A percentile compares a stretch with the other conserved stretches of the same genome.
Evolutionary conservation across 2,329 filamentous ascomycete genomes (phyloP).

Genomic region (Aureobasidium vineae): DNA sequence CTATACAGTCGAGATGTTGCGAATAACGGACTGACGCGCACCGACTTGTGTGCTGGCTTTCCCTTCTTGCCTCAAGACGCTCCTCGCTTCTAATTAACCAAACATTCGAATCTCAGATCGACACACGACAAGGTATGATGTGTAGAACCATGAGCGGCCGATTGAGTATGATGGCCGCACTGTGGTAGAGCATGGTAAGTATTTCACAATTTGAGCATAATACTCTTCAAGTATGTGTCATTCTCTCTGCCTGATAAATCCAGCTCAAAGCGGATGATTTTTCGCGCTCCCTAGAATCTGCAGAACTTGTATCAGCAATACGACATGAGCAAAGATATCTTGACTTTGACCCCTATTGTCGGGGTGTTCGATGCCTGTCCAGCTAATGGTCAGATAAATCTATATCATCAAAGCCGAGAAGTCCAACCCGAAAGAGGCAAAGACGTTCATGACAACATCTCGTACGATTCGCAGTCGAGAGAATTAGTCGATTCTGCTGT

Average conservation of each 20-base stretch:
- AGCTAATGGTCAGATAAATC: background rate
- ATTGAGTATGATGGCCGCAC: background rate
- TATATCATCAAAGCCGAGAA: background rate
- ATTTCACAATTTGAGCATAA: background rate
- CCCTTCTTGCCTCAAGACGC: background rate
- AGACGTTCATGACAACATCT: background rate
- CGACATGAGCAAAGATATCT: background rate
- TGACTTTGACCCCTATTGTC: background rate
- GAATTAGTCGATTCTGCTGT: background rate
- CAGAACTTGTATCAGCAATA: background rate
- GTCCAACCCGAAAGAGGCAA: background rate
- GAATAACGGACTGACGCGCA: background rate
- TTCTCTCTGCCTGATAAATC: background rate
- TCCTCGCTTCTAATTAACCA: conserved; percentile 29
- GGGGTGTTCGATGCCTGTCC: background rate
- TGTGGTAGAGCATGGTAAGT: background rate
- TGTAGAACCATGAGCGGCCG: background rate
- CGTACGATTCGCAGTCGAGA: background rate
- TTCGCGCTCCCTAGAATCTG: background rate
- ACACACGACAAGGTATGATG: background rate
- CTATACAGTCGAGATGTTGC: background rate
- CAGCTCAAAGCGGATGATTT: too few species aligned
- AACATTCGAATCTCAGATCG: background rate
- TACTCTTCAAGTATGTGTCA: background rate
- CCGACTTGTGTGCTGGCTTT: background rate